phyloP scores from a whole-genome alignment of 2,329 filamentous ascomycete species.

The Fusarium setosum region DNA sequence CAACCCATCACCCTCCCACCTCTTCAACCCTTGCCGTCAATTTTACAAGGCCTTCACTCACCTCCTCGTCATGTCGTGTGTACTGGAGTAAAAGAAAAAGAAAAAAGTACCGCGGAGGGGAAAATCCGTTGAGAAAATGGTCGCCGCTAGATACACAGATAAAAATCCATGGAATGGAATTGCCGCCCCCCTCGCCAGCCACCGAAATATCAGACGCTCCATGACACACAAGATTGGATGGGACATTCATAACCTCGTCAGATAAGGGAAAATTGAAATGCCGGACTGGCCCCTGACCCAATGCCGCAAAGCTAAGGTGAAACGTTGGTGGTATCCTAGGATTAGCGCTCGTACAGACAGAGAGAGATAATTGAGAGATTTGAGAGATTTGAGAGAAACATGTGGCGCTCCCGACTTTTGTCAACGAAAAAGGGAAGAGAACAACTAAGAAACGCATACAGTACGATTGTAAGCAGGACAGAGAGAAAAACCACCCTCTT shows the following conservation, averaged over 20 bases:
- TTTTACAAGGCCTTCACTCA: constrained; percentile 28
- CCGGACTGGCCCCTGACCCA: constrained; percentile 37
- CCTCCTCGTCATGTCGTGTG: constrained; percentile 31
- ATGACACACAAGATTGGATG: constrained; percentile 37
- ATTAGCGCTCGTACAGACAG: constrained; percentile 41
- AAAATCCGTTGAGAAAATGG: constrained; percentile 35
- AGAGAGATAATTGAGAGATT: constrained; percentile 33
- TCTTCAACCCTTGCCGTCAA: constrained; percentile 23
- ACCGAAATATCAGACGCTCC: constrained; percentile 40
- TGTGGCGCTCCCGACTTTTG: constrained; percentile 43
- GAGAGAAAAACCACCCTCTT: constrained; percentile 38
- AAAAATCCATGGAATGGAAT: constrained; percentile 38
- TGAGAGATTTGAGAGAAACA: constrained; percentile 36
- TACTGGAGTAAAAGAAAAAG: constrained; percentile 28
- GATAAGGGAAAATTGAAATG: constrained; percentile 39
- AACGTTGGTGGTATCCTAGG: constrained; percentile 45
- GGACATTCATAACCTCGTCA: constrained; percentile 44
- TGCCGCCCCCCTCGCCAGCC: constrained; percentile 35
- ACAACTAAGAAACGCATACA: constrained; percentile 43
- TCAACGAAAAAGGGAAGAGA: constrained; percentile 39
- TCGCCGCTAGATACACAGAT: constrained; percentile 43
- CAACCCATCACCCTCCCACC: background rate
- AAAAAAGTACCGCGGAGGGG: background rate
- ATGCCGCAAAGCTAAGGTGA: constrained; percentile 36
- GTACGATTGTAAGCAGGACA: constrained; percentile 44